A percentile compares a stretch with the other conserved stretches of the same genome.
Conservation (phyloP, 1,284 basidiomycete genomes). For the Apiotrichum sp. region DNA sequence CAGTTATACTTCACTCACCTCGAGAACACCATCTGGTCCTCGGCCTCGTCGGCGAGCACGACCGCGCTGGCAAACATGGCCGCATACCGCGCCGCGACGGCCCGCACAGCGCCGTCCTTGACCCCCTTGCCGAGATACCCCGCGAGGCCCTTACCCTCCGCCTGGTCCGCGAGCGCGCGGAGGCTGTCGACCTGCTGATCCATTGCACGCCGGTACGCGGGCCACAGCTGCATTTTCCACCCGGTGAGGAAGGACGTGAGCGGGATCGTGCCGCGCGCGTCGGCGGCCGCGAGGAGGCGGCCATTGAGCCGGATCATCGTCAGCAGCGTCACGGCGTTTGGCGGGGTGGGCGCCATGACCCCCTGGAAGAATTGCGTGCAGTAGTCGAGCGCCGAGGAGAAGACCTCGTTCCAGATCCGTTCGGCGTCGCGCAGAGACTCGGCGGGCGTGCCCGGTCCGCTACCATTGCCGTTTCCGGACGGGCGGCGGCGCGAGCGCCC, state of each 20-base stretch:
- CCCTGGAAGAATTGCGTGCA: slow-evolving; percentile 50
- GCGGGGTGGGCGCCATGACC: slow-evolving; percentile 48
- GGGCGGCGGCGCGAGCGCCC: slow-evolving; percentile 15
- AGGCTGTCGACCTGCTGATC: slow-evolving; percentile 73
- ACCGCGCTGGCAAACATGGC: slow-evolving; percentile 70
- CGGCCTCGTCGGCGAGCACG: slow-evolving; percentile 68
- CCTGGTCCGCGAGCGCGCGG: slow-evolving; percentile 69
- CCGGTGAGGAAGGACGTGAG: slow-evolving; percentile 71
- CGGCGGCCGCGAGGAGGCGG: slow-evolving; percentile 63
- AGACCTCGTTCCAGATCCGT: slow-evolving; percentile 76
- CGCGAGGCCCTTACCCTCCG: slow-evolving; percentile 48
- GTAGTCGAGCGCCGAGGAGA: slow-evolving; percentile 81
- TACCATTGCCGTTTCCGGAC: background rate
- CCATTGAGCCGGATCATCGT: slow-evolving; percentile 86
- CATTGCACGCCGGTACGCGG: slow-evolving; percentile 80
- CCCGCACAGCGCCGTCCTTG: slow-evolving; percentile 53
- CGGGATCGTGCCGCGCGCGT: slow-evolving; percentile 67
- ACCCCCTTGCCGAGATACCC: slow-evolving; percentile 55
- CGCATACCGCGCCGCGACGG: too few relatives aligned
- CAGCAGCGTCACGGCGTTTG: slow-evolving; percentile 66
- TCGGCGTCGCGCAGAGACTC: slow-evolving; percentile 46
- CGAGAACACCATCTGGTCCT: slow-evolving; percentile 90
- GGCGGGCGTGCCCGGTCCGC: slow-evolving; percentile 46
- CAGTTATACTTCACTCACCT: slow-evolving; percentile 56
- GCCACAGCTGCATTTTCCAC: slow-evolving; percentile 79